Base-by-base conservation (phyloP, 179 eudicot species). In the Pouteria campechiana region DNA sequence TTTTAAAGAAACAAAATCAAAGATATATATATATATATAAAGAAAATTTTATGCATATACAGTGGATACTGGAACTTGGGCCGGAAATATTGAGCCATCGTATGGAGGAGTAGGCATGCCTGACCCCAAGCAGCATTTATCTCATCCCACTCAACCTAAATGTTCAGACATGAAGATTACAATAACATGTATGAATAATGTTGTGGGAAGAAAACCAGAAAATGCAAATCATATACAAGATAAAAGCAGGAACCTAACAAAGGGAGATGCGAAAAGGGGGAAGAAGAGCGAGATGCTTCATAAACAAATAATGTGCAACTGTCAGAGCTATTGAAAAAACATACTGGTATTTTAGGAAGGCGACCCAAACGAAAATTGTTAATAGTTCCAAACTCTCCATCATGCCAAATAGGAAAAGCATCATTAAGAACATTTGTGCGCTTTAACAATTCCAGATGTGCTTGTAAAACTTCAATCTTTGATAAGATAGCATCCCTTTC, bases 81-180 rank as follows among this genome's bases (percentile, higher is more conserved):
- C 22, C 78, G 60, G 58, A 76, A 89, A 65, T 89, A 75, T 58
- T 89, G 97, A 57, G 93, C 76, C 93, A 85, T 89, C 17, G 97
- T 89, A 47, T 89, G 97, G 45, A 89, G 93, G 47, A 89, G 95
- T 57, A 89, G 80, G 57, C 97, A 85, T 16, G 97, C 97, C 66
- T 85, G 95, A 52, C 97, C 97, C 97, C 97, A 85, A 37, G 97
- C 93, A 57, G 98, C 98, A 73, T 90, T 90, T 69, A 82, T 79
- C 80, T 90, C 98, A 62, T 90, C 98, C 98, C 98, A 90, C 53
- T 90, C 98, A 58, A 90, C 87, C 98, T 90, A 48, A 23, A n/a
- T n/a, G n/a, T n/a, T n/a, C n/a, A n/a, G n/a, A n/a, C n/a, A n/a
- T n/a, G n/a, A n/a, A 44, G 32, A 44, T n/a, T 16, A 28, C 33